Evolutionary conservation across 2,329 filamentous ascomycete species (phyloP).

Genomic region (Epichloe gansuensis): DNA sequence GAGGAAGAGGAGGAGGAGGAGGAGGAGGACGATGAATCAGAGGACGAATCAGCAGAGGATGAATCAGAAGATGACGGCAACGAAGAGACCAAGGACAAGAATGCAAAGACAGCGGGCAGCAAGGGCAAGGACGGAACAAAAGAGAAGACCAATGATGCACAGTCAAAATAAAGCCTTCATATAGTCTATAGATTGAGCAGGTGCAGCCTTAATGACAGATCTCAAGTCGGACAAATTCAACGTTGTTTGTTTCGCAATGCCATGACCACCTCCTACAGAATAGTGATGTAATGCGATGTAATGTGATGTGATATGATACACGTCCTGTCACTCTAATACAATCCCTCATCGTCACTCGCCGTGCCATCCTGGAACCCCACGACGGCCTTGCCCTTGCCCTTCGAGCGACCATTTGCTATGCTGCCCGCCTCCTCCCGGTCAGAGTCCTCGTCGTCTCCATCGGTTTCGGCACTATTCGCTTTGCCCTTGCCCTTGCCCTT

Average conservation of each 20-base stretch:
- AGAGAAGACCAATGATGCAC: slow-evolving; percentile 5
- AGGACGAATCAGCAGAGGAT: slow-evolving; percentile 15
- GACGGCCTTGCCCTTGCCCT: slow-evolving; percentile 44
- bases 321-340: slow-evolving; percentile 30
- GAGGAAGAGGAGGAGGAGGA: slow-evolving; percentile 11
- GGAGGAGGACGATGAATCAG: slow-evolving; percentile 8
- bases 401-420: slow-evolving; percentile 22
- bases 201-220: not conserved
- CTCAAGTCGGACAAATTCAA: not conserved
- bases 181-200: not conserved
- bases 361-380: slow-evolving; percentile 39
- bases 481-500: slow-evolving; percentile 15
- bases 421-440: slow-evolving; percentile 16
- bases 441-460: slow-evolving; percentile 20
- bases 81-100: slow-evolving; percentile 4
- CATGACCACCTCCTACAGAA: not conserved
- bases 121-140: slow-evolving; percentile 9
- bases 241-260: not conserved
- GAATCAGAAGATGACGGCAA: slow-evolving; percentile 13
- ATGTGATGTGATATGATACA: slow-evolving; percentile 7
- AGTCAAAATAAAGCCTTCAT: not conserved
- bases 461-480: slow-evolving; percentile 10
- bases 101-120: slow-evolving; percentile 8
- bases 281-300: slow-evolving; percentile 1
- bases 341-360: slow-evolving; percentile 42